Percentiles rank a stretch among this genome's conserved stretches.
Conservation (phyloP, 2,329 filamentous ascomycete genomes). For the Dothideomycetes sp. region DNA sequence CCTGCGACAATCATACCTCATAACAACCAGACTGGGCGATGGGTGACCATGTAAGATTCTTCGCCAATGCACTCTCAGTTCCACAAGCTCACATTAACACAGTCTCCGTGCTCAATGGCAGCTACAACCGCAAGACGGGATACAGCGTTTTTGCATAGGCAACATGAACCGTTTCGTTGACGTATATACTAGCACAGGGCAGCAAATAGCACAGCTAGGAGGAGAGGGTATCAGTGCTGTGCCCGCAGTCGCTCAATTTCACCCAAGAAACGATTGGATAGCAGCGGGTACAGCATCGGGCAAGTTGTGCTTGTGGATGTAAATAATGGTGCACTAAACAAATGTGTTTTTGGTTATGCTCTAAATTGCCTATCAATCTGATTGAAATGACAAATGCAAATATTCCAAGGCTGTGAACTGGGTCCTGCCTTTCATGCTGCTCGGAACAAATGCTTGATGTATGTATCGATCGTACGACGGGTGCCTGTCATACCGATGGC, state of each 20-base stretch:
- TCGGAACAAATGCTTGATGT: too few relatives aligned
- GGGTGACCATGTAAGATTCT: constrained; percentile 63
- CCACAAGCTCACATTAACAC: constrained; percentile 9
- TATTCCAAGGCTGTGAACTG: too few relatives aligned
- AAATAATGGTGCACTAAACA: too few relatives aligned
- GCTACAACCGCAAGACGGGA: constrained; percentile 59
- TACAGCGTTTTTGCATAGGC: constrained; percentile 82
- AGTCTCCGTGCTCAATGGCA: constrained; percentile 85
- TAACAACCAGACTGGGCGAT: constrained; percentile 92
- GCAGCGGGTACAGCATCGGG: constrained; percentile 85
- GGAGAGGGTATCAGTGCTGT: constrained; percentile 90
- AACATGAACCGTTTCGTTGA: constrained; percentile 92
- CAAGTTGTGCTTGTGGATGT: constrained; percentile 88
- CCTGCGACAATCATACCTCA: constrained; percentile 62
- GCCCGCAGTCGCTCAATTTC: constrained; percentile 83
- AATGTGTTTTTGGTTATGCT: too few relatives aligned
- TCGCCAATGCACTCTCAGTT: neutral
- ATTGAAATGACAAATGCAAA: too few relatives aligned
- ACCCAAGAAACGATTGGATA: constrained; percentile 81
- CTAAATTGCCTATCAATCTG: too few relatives aligned
- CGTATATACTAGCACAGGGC: constrained; percentile 69
- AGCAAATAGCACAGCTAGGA: constrained; percentile 78
- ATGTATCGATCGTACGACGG: too few relatives aligned
- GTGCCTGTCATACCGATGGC: too few relatives aligned
- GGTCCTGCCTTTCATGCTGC: too few relatives aligned